phyloP scores from a whole-genome alignment of 2,329 filamentous ascomycete species.

The Monosporascus ibericus region DNA sequence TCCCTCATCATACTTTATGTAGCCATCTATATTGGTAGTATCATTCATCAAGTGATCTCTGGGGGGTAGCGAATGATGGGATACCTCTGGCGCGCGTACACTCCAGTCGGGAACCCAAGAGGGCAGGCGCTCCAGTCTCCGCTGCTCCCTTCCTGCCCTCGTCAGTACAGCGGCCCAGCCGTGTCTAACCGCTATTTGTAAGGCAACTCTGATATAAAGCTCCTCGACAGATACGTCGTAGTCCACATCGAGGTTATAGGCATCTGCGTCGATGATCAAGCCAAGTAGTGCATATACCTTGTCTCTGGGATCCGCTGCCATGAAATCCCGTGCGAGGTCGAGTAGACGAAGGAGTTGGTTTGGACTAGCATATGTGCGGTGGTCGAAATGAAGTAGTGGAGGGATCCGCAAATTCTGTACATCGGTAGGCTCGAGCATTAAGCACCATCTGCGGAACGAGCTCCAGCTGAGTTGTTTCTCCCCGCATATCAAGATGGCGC shows the following conservation, averaged over 20 bases:
- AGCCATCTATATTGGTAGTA: no score
- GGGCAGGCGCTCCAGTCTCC: background rate
- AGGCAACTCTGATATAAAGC: constrained; percentile 3
- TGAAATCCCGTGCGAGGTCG: background rate
- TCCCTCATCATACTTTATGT: no score
- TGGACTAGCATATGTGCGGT: background rate
- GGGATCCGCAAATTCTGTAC: background rate
- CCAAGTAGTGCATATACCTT: constrained; percentile 8
- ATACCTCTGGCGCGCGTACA: no score
- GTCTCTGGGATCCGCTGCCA: constrained; percentile 5
- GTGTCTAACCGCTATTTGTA: background rate
- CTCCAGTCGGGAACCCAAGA: constrained; percentile 11
- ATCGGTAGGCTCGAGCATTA: no score
- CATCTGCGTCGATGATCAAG: background rate
- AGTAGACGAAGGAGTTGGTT: background rate
- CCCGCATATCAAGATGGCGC: constrained; percentile 5
- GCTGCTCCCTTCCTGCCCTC: background rate
- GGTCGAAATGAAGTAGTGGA: background rate
- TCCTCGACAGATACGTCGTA: constrained; percentile 1
- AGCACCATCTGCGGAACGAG: background rate
- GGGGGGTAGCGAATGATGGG: no score
- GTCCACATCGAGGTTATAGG: constrained; percentile 1
- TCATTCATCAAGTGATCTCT: no score
- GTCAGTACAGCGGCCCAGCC: constrained; percentile 1
- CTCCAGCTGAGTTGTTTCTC: constrained; percentile 1